Evolutionary conservation across 345 rosid genomes (phyloP), one percentile per base, ranked within the genome.

Genomic region (Ceriops decandra): DNA sequence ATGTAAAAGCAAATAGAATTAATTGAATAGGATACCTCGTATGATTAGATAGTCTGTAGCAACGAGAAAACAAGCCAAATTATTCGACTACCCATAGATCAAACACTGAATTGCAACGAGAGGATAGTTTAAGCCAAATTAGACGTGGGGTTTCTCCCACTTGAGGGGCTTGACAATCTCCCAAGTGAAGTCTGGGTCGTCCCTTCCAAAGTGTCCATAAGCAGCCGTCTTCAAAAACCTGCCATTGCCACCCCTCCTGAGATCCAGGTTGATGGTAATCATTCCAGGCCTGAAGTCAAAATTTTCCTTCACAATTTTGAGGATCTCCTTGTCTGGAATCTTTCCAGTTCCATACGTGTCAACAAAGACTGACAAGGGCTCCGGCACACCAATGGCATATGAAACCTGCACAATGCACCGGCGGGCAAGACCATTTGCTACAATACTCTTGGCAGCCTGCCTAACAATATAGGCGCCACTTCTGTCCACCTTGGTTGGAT

Each of bases 131-230:
- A 35, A 17, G 46, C 77, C 59, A 9, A 22, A 21, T 60, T 67
- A 74, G 63, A 60, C 68, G 63, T 74, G 69, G 15, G 72, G 72
- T 76, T 77, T 77, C 57, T 77, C 80, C 76, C 75, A 71, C 52
- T 76, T 77, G 70, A 77, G 80, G 67, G 81, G 82, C 81, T 83
- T 83, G 57, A 83, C 86, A 66, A 76, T 75, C 76, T 83, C 86
- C 84, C 84, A 83, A 70, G 84, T 83, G 82, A 83, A 83, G 73
- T 83, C 86, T 1, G 86, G 75, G 72, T 83, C 86, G n/a, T 83
- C 86, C 68, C 86, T 79, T 72, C 86, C 86, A 20, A 83, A 83
- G 71, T 83, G 86, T 27, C 86, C 86, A 16, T 83, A 83, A 1
- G 86, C 86, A 26, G 84, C 86, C 5, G 84, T 83, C 80, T 83